Base-by-base conservation (phyloP, 2,329 filamentous ascomycete species). In the Pseudogymnoascus sp. region DNA sequence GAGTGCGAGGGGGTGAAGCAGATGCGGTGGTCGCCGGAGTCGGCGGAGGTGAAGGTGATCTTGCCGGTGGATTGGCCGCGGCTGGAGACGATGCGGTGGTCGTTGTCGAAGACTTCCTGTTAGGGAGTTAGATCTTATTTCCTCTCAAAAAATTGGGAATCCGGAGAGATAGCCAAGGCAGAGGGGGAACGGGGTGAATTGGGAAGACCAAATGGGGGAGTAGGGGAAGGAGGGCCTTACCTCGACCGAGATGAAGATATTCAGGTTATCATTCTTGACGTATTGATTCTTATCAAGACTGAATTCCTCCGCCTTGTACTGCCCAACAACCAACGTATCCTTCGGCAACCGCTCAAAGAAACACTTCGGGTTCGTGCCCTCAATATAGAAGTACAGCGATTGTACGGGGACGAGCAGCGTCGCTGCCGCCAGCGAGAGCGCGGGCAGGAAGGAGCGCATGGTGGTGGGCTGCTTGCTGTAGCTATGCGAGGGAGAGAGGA, bases 321-420 rank as follows among this genome's bases (percentile, higher is more conserved):
- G 88, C 69, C 94, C 94, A 64, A 97, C 92, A 62, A 99, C 93
- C 63, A 99, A 80, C 12, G 94, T 97, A 76, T 96, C 93, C 81
- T 97, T 97, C 68, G 94, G 92, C 64, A 99, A 84, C 77, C 97
- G 93, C 80, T 99, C 94, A 78, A 90, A 96, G 85, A 99, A 99
- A 79, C 94, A 99, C 79, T 95, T 97, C 69, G 91, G 88, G 67
- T 84, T 80, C 59, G 84, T 83, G 71, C 89, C 90, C 74, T 97
- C 92, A 75, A 97, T 87, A 81, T 90, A 97, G 82, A 99, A 96
- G 85, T 96, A 93, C 64, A 99, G 84, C 63, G 92, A 92, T 74
- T 92, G 89, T 66, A 89, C 85, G 64, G 86, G 85, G 37, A 81
- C 72, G 55, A 83, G 68, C 39, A 82, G 78, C 19, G 55, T 59